Percentiles rank a stretch among this genome's conserved stretches.
These are phyloP conservation scores for Saccharomyces paradoxus DNA, from an alignment of 805 yeast species.

Conservation along the genomic window DNA sequence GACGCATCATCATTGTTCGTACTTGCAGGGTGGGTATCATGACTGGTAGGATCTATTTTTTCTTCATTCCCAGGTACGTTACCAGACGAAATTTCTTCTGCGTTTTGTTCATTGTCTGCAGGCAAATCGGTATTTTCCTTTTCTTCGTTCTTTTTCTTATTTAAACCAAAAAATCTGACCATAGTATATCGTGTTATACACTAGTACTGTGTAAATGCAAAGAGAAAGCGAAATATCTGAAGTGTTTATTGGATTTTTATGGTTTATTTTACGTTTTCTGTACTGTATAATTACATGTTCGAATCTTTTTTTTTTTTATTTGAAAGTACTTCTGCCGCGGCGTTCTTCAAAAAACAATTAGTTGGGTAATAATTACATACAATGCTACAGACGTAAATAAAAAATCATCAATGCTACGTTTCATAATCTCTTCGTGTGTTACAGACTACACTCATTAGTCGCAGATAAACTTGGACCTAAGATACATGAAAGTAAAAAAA, in stretches of 20 bases:
- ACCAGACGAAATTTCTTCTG: background rate
- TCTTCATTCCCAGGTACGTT: background rate
- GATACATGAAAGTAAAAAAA: background rate
- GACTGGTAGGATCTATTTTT: background rate
- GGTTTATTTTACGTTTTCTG: background rate
- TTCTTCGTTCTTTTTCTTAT: slow-evolving; percentile 1
- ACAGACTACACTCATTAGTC: background rate
- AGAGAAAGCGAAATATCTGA: background rate
- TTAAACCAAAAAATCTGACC: slow-evolving; percentile 6
- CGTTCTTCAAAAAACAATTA: background rate
- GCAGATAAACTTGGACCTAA: background rate
- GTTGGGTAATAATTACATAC: background rate
- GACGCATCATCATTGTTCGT: slow-evolving; percentile 10
- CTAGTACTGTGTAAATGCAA: background rate
- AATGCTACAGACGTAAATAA: background rate
- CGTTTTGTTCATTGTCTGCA: background rate
- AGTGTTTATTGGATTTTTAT: background rate
- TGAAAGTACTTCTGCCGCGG: background rate
- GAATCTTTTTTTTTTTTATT: background rate
- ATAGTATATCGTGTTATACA: background rate
- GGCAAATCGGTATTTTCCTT: background rate
- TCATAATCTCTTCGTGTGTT: background rate
- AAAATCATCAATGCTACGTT: background rate
- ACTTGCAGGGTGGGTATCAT: background rate
- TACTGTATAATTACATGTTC: background rate